Conservation (phyloP, 345 rosid species). For the Barbarea vulgaris region DNA sequence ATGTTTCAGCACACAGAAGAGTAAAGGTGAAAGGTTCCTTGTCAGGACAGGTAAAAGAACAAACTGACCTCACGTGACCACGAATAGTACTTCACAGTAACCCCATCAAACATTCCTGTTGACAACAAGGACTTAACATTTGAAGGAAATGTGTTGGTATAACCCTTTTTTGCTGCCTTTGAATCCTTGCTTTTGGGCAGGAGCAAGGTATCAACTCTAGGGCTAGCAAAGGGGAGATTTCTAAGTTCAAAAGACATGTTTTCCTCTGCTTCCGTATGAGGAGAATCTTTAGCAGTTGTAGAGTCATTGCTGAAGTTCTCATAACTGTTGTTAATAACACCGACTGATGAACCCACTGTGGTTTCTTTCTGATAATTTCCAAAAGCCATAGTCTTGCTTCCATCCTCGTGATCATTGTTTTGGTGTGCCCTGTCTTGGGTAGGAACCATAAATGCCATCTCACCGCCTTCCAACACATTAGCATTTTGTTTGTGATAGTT, state of each 20-base stretch:
- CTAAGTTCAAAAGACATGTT: constrained; percentile 38
- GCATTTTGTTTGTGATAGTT: constrained; percentile 5
- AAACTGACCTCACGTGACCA: constrained; percentile 72
- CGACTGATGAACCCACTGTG: constrained; percentile 40
- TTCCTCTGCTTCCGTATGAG: constrained; percentile 42
- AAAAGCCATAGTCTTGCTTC: constrained; percentile 56
- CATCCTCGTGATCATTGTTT: constrained; percentile 16
- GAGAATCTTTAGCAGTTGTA: constrained; percentile 46
- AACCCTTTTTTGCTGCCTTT: constrained; percentile 62
- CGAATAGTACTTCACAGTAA: constrained; percentile 78
- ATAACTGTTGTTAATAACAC: constrained; percentile 48
- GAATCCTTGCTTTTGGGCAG: constrained; percentile 53
- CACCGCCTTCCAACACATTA: constrained; percentile 26
- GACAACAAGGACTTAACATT: constrained; percentile 82
- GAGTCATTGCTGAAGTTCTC: constrained; percentile 52
- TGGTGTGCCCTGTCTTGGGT: constrained; percentile 23
- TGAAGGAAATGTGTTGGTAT: constrained; percentile 88
- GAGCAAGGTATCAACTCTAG: constrained; percentile 50
- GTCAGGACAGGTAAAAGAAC: constrained; percentile 18
- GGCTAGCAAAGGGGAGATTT: constrained; percentile 33
- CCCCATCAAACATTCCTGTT: constrained; percentile 74
- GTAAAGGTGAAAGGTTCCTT: constrained; percentile 10
- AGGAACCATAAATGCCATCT: constrained; percentile 24
- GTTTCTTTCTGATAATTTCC: constrained; percentile 52
- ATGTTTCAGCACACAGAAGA: constrained; percentile 37